Evolutionary conservation across 2,329 filamentous ascomycete genomes (phyloP).

Genomic region (Fusarium pseudocircinatum): DNA sequence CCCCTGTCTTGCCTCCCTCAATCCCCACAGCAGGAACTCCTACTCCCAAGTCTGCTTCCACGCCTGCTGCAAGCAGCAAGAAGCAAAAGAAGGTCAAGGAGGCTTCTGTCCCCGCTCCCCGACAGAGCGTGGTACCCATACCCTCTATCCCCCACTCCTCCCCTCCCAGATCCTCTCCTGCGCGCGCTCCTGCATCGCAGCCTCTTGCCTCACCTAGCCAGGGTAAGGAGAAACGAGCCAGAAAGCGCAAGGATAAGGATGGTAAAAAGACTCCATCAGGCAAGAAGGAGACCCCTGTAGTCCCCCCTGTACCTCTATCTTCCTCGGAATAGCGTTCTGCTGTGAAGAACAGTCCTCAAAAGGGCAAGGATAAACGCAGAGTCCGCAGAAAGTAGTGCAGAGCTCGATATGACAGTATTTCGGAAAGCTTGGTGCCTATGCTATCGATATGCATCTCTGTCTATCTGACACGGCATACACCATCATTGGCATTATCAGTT

Average conservation of each 20-base stretch:
- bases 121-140: slow-evolving; percentile 47
- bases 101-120: slow-evolving; percentile 43
- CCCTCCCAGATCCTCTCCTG: slow-evolving; percentile 40
- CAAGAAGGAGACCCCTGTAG: slow-evolving; percentile 43
- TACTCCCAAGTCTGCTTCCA: slow-evolving; percentile 36
- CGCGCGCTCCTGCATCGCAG: slow-evolving; percentile 23
- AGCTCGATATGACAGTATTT: background rate
- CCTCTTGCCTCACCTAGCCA: slow-evolving; percentile 32
- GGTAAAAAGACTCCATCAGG: slow-evolving; percentile 34
- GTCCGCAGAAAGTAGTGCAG: background rate
- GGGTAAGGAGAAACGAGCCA: slow-evolving; percentile 45
- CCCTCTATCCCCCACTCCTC: slow-evolving; percentile 50
- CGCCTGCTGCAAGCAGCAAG: slow-evolving; percentile 36
- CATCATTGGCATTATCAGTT: background rate
- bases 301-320: slow-evolving; percentile 33
- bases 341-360: background rate
- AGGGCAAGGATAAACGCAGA: background rate
- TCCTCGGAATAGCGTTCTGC: slow-evolving; percentile 37
- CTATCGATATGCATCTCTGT: background rate
- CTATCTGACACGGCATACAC: background rate
- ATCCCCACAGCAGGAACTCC: slow-evolving; percentile 43
- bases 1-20: slow-evolving; percentile 46
- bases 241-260: slow-evolving; percentile 46
- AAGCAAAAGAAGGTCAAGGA: slow-evolving; percentile 46
- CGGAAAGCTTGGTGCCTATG: background rate